Evolutionary conservation across 768 basidiomycete genomes (phyloP).

Genomic region (Pholiota molesta): DNA sequence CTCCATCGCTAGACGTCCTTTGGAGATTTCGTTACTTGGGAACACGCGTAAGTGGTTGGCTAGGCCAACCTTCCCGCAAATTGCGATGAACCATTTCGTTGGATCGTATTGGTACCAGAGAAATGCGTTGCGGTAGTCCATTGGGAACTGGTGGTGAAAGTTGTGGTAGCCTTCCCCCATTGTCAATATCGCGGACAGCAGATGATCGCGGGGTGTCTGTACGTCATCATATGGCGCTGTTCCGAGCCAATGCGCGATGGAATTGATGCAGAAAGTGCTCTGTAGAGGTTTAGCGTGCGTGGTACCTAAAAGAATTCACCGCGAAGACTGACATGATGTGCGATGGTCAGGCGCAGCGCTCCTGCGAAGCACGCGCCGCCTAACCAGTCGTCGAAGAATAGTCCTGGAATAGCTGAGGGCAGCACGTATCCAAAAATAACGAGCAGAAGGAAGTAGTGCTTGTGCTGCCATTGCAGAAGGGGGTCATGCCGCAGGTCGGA

Average conservation of each 20-base stretch:
- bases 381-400: conserved; percentile 74
- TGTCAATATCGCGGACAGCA: conserved; percentile 81
- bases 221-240: conserved; percentile 82
- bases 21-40: conserved; percentile 86
- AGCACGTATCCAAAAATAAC: conserved; percentile 71
- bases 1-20: conserved; percentile 83
- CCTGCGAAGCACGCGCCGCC: conserved; percentile 81
- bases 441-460: conserved; percentile 66
- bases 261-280: conserved; percentile 91
- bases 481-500: conserved; percentile 72
- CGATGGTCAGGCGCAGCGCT: conserved; percentile 70
- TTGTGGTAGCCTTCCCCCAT: conserved; percentile 92
- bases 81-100: conserved; percentile 93
- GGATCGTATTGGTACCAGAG: conserved; percentile 89
- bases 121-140: conserved; percentile 82
- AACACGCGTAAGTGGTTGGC: conserved; percentile 85
- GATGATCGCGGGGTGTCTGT: conserved; percentile 75
- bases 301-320: neutral
- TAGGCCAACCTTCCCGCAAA: conserved; percentile 61
- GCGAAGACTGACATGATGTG: conserved; percentile 70
- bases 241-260: conserved; percentile 85
- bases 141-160: conserved; percentile 90
- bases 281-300: conserved; percentile 27
- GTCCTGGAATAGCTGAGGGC: conserved; percentile 68
- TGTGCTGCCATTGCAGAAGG: conserved; percentile 80